Evolutionary conservation across 2,329 filamentous ascomycete genomes (phyloP), one percentile per base, ranked within the genome.

Genomic region (Pseudocercospora macadamiae): DNA sequence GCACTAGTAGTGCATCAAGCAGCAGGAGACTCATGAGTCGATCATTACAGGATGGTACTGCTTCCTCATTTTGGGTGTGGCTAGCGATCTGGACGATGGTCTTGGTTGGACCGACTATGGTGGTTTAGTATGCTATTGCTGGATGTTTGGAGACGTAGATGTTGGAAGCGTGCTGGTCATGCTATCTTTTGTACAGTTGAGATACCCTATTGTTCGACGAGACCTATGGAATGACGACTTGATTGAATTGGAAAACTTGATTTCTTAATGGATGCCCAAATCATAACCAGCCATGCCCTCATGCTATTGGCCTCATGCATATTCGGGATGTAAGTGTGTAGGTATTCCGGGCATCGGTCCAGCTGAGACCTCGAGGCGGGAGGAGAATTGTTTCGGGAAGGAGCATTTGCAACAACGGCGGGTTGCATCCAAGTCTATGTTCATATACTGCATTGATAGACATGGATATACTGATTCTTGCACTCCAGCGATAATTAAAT

Each of bases 91-190:
- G 54, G 54, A 28, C 39, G 34, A 12, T 37, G 25, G 28, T 56
- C n/a, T 28, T 51, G 25, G 32, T 56, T 8, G 26, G 25, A 37
- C 48, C 32, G 18, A 37, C 12, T 6, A 19, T 51, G 12, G 32
- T 21, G 37, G 54, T n/a, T 14, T 56, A 56, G 54, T 49, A 49
- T 49, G 47, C 32, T 19, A 21, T 49, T 30, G 47, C 14, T 4
- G 10, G 16, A 19, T 30, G n/a, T 16, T 9, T 49, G 16, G 25
- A 23, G 12, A 30, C 6, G 21, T 49, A 49, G 26, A 49, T 32
- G 47, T 34, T 10, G 47, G 47, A 26, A 49, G 47, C 47, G 26
- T n/a, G 26, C 26, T 32, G 47, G 25, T 14, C 25, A 10, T 26
- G 44, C 25, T 30, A n/a, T n/a, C 16, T 19, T 30, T 49, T 49